These are phyloP conservation scores for Paramecium bursaria DNA, from an alignment of 73 alveolate genomes.

Conservation along the genomic window DNA sequence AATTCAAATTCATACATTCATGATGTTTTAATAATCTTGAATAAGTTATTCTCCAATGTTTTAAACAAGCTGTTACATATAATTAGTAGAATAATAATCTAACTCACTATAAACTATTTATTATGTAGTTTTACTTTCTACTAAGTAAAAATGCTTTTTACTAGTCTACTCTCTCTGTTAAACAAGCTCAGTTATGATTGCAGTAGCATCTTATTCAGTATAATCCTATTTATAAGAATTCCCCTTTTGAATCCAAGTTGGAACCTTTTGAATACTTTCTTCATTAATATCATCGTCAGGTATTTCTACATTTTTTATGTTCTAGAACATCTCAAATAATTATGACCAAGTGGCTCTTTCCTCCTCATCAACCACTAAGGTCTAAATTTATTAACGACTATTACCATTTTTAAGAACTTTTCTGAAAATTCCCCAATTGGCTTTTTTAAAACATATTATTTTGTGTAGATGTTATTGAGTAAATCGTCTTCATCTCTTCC, in stretches of 20 bases:
- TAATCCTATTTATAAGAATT: too few relatives aligned
- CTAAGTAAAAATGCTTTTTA: too few relatives aligned
- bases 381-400: not conserved
- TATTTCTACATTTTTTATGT: not conserved
- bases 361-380: constrained; percentile 33
- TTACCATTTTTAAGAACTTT: not conserved
- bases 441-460: not conserved
- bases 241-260: constrained; percentile 56
- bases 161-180: too few relatives aligned
- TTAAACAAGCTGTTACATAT: too few relatives aligned
- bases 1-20: too few relatives aligned
- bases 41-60: too few relatives aligned
- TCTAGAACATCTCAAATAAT: not conserved
- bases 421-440: not conserved
- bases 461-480: not conserved
- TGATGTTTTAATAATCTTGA: too few relatives aligned
- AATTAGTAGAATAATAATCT: too few relatives aligned
- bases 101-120: too few relatives aligned
- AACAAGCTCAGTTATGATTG: too few relatives aligned
- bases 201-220: too few relatives aligned
- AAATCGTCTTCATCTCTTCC: constrained; percentile 54
- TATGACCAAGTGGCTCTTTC: constrained; percentile 32
- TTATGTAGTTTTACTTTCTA: too few relatives aligned
- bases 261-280: constrained; percentile 30
- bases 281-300: constrained; percentile 20